A percentile compares a stretch with the other conserved stretches of the same genome.
These are phyloP conservation scores for Fusarium sp. DNA, from an alignment of 2,329 filamentous ascomycete genomes.

Conservation along the genomic window DNA sequence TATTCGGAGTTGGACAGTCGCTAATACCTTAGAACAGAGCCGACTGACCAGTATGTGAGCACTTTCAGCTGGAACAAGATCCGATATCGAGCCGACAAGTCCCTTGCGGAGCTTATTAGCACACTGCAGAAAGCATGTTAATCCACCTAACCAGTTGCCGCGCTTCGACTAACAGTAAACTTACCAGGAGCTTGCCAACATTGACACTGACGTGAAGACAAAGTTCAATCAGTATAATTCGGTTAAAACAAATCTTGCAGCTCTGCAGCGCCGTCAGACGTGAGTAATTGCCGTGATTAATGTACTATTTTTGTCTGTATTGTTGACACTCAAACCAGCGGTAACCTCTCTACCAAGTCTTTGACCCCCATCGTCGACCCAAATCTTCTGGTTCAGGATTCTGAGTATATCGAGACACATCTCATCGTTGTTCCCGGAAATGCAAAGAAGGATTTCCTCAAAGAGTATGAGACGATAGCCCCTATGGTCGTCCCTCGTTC, in stretches of 20 bases:
- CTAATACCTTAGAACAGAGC: conserved; percentile 70
- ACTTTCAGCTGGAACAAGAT: conserved; percentile 97
- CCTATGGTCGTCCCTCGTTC: conserved; percentile 96
- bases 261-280: conserved; percentile 90
- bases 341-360: conserved; percentile 94
- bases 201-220: conserved; percentile 95
- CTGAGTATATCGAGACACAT: conserved; percentile 97
- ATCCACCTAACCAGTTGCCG: not conserved
- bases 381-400: conserved; percentile 83
- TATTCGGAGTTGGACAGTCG: not conserved
- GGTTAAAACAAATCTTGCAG: conserved; percentile 85
- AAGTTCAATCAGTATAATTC: conserved; percentile 96
- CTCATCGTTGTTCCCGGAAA: conserved; percentile 88
- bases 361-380: conserved; percentile 91
- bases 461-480: conserved; percentile 87
- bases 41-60: conserved; percentile 92
- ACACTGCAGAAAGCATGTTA: conserved; percentile 82
- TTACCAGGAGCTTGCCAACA: conserved; percentile 82
- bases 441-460: conserved; percentile 87
- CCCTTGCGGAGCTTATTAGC: conserved; percentile 87
- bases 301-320: not conserved
- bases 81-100: conserved; percentile 94
- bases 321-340: conserved; percentile 62
- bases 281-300: conserved; percentile 56
- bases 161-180: conserved; percentile 17